A percentile compares a stretch with the other conserved stretches of the same genome.
Evolutionary conservation across 2,329 filamentous ascomycete species (phyloP).

Genomic region (Talaromyces sp.): DNA sequence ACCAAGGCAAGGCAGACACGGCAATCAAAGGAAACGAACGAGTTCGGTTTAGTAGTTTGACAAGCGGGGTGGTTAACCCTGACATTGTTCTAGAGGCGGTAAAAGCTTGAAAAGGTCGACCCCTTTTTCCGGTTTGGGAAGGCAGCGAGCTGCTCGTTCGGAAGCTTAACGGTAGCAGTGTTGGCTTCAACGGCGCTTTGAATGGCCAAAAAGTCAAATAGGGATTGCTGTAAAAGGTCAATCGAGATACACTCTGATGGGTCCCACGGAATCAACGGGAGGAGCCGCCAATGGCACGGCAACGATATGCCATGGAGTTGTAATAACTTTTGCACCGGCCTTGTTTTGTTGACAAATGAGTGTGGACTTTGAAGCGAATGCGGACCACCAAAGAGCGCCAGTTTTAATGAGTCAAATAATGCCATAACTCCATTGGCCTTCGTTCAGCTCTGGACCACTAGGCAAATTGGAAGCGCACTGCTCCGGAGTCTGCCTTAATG

Average conservation of each 20-base stretch:
- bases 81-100: neutral
- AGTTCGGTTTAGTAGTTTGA: neutral
- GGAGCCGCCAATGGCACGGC: constrained; percentile 9
- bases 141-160: neutral
- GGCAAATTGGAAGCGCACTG: constrained; percentile 3
- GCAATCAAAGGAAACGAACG: neutral
- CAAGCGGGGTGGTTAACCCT: neutral
- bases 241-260: neutral
- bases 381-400: neutral
- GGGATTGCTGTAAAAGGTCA: neutral
- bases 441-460: neutral
- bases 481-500: constrained; percentile 7
- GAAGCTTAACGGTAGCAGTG: neutral
- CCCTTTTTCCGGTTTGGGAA: neutral
- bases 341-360: neutral
- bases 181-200: neutral
- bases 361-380: neutral
- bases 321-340: neutral
- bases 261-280: neutral
- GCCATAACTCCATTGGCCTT: neutral
- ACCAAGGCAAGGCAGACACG: constrained; percentile 11
- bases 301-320: constrained; percentile 3
- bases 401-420: neutral
- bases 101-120: neutral
- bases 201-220: neutral